phyloP scores from a whole-genome alignment of 164 flowering plant species.

The Cinnamomum chago region DNA sequence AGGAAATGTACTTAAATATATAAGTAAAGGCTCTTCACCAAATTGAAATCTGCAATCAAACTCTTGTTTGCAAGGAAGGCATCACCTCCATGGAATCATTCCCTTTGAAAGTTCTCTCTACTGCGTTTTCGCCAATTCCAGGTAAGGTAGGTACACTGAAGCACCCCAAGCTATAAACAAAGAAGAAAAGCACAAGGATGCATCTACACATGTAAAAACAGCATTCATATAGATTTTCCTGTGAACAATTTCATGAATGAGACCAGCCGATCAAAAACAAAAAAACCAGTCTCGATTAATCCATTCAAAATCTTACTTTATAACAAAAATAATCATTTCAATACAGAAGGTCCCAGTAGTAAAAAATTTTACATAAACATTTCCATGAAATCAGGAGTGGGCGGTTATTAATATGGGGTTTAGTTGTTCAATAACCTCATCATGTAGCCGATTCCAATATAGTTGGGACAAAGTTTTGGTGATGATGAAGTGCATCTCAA shows the following conservation, averaged over 20 bases:
- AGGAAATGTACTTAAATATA: too few relatives aligned
- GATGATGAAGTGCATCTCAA: too few relatives aligned
- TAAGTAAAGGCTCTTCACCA: too few relatives aligned
- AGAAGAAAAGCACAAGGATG: neutral
- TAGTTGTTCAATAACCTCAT: neutral
- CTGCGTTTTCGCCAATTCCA: neutral
- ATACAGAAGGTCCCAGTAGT: neutral
- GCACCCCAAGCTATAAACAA: neutral
- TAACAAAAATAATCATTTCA: neutral
- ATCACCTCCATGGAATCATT: too few relatives aligned
- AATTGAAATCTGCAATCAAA: too few relatives aligned
- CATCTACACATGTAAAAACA: neutral
- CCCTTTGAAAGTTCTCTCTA: too few relatives aligned
- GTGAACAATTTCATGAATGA: neutral
- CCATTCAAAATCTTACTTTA: neutral
- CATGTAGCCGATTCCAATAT: neutral
- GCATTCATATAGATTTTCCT: neutral
- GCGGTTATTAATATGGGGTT: neutral
- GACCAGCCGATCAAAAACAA: neutral
- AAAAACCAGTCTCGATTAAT: neutral
- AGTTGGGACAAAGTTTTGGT: too few relatives aligned
- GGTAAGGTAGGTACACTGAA: neutral
- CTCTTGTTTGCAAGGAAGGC: too few relatives aligned
- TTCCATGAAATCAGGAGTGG: neutral
- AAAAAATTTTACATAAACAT: neutral